Evolutionary conservation across 2,329 filamentous ascomycete species (phyloP).

Genomic region (Ophiosphaerella narmari): DNA sequence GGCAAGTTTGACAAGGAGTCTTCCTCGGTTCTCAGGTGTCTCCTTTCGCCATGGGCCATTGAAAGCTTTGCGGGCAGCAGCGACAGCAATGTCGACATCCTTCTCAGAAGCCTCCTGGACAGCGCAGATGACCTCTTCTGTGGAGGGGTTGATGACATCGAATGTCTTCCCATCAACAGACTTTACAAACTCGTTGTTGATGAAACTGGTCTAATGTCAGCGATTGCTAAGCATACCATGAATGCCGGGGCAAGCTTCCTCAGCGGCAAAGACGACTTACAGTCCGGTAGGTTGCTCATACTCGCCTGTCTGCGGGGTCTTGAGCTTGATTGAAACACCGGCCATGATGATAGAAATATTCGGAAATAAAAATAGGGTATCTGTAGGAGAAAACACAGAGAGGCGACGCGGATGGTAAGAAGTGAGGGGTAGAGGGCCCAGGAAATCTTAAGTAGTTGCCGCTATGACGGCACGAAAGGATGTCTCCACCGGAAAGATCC

Average conservation of each 20-base stretch:
- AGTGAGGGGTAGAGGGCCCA: constrained; percentile 27
- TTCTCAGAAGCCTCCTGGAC: constrained; percentile 88
- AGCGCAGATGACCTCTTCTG: constrained; percentile 81
- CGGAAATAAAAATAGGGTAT: constrained; percentile 32
- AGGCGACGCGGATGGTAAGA: neutral
- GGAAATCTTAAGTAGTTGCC: constrained; percentile 38
- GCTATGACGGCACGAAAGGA: constrained; percentile 30
- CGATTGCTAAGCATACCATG: neutral
- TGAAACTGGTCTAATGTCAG: constrained; percentile 64
- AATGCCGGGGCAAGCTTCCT: neutral
- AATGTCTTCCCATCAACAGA: constrained; percentile 86
- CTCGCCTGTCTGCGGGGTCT: constrained; percentile 69
- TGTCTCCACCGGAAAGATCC: constrained; percentile 22
- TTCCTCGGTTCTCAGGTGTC: constrained; percentile 72
- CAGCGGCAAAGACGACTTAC: constrained; percentile 45
- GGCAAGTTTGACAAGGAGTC: constrained; percentile 74
- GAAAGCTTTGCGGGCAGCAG: constrained; percentile 84
- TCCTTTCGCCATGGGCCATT: constrained; percentile 71
- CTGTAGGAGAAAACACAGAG: constrained; percentile 14
- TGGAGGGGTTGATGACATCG: constrained; percentile 87
- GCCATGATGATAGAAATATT: constrained; percentile 47
- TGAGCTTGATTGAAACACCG: constrained; percentile 60
- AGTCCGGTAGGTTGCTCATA: constrained; percentile 60
- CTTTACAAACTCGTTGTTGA: constrained; percentile 90
- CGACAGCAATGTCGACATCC: constrained; percentile 79